Percentiles rank a stretch among this genome's conserved stretches.
Evolutionary conservation across 257 asterid genomes (phyloP).

Genomic region (Capsicum baccatum): DNA sequence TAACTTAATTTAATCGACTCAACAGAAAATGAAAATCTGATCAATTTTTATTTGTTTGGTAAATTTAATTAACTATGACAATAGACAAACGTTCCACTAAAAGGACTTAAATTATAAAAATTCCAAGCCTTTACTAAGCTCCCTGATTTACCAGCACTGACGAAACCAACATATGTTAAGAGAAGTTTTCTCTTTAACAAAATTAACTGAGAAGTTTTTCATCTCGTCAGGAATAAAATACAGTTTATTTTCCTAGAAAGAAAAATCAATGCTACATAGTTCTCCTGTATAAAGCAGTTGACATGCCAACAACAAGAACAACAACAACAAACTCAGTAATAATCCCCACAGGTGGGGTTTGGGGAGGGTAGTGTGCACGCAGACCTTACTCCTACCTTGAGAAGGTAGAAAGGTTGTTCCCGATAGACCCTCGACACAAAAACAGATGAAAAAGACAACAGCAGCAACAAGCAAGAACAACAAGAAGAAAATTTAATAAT

Average conservation of each 20-base stretch:
- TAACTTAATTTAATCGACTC: not conserved
- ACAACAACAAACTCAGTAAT: no score
- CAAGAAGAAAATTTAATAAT: no score
- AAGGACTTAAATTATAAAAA: not conserved
- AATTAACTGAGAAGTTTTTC: not conserved
- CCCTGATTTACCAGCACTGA: not conserved
- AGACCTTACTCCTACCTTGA: no score
- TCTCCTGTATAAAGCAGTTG: slow-evolving; percentile 6
- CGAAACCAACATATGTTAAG: not conserved
- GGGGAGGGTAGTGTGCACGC: no score
- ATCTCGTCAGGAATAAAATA: not conserved
- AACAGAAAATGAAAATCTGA: not conserved
- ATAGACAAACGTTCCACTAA: not conserved
- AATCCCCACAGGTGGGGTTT: no score
- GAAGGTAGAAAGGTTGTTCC: no score
- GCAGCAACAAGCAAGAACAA: no score
- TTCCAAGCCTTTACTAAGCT: not conserved
- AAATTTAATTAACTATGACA: not conserved
- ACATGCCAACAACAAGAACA: not conserved
- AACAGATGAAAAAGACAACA: no score
- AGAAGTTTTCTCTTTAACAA: not conserved
- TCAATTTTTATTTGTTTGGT: not conserved
- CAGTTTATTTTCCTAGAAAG: not conserved
- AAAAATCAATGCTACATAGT: not conserved
- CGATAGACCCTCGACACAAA: no score